Evolutionary conservation across 202 grass and related monocot species (phyloP), one percentile per base, ranked within the genome.

Genomic region (Saccharum hybrid): DNA sequence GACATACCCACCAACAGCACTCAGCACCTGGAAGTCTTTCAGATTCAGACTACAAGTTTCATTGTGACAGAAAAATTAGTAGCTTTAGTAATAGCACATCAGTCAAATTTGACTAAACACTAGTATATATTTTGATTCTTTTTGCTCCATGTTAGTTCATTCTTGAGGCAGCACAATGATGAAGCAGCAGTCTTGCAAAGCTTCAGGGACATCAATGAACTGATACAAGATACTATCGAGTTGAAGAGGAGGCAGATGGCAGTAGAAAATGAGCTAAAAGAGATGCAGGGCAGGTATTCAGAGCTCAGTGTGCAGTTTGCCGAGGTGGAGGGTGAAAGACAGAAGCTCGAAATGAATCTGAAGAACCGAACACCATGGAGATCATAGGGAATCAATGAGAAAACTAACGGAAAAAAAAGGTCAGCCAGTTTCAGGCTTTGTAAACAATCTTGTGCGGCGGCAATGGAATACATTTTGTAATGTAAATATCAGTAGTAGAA

Each of bases 221-320:
- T 98, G 43, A 95, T 98, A 86, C 93, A 94, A 81, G 91, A 95
- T 66, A 93, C 90, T 28, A 81, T 95, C 10, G 92, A 98, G 65
- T 52, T 92, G 82, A 98, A 88, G 89, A 93, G 77, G 87, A 92
- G 75, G 30, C 2, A 3, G 31, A 33, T 33, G 31, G 31, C 77
- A 93, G 12, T 90, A 2, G 91, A 98, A 71, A 86, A 30, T n/a
- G 93, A 94, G 83, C 74, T 93, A 34, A 90, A 88, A 45, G 96
- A 94, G 16, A 98, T 98, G 91, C 92, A 98, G 1, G 87, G 85
- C 72, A 87, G 92, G n/a, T 98, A 94, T 74, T 98, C 89, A 11
- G 92, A 98, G 75, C 93, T 98, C 45, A 98, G 96, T n/a, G 46
- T 98, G 81, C 93, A 95, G 56, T 98, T 98, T 39, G 96, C 96